A percentile compares a stretch with the other conserved stretches of the same genome.
These are phyloP conservation scores for Aspergillus campestris DNA, from an alignment of 495 filamentous ascomycete genomes.

Conservation along the genomic window DNA sequence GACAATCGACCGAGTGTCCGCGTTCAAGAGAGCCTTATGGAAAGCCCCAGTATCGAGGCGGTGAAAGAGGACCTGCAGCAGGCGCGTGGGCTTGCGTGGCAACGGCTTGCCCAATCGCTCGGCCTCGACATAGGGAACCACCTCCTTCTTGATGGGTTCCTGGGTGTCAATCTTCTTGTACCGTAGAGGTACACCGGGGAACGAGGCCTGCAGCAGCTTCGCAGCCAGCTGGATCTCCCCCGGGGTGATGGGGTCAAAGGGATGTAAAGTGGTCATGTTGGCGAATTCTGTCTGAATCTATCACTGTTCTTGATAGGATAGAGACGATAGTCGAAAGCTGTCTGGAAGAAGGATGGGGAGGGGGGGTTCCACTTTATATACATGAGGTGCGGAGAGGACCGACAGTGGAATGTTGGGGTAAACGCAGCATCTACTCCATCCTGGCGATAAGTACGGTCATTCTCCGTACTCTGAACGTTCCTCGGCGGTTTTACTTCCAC, in stretches of 20 bases:
- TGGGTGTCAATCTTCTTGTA: constrained; percentile 36
- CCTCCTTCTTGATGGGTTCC: constrained; percentile 32
- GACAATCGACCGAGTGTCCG: constrained; percentile 21
- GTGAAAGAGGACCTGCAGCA: constrained; percentile 35
- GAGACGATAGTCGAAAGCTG: too few species aligned
- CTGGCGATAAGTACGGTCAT: too few species aligned
- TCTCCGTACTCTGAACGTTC: too few species aligned
- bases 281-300: not conserved
- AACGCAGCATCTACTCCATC: too few species aligned
- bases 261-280: constrained; percentile 14
- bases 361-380: too few species aligned
- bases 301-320: not conserved
- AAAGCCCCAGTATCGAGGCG: constrained; percentile 31
- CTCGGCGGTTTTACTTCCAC: too few species aligned
- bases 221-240: constrained; percentile 32
- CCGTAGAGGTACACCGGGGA: constrained; percentile 24
- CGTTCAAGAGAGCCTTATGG: constrained; percentile 30
- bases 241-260: constrained; percentile 35
- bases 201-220: constrained; percentile 27
- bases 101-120: constrained; percentile 27
- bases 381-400: too few species aligned
- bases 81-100: constrained; percentile 23
- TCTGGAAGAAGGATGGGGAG: too few species aligned
- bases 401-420: too few species aligned
- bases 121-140: constrained; percentile 30